phyloP scores from a whole-genome alignment of 2,329 filamentous ascomycete genomes.

The Aciculosporium take region DNA sequence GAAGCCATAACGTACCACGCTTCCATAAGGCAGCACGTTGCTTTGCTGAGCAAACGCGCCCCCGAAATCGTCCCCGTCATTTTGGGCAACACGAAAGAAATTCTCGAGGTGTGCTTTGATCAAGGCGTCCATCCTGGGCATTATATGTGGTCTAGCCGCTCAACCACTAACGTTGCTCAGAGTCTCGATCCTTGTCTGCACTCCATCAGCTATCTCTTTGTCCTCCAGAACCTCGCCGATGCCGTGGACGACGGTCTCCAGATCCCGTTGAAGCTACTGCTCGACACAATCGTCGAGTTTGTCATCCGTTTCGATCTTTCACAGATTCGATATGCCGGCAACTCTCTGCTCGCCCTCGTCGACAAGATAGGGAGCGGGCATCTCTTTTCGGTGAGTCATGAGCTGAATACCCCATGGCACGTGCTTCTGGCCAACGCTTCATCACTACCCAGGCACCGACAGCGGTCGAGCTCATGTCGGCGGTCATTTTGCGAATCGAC shows the following conservation, averaged over 20 bases:
- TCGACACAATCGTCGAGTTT: constrained; percentile 30
- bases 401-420: too few relatives aligned
- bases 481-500: constrained; percentile 51
- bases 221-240: constrained; percentile 28
- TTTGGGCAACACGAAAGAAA: constrained; percentile 18
- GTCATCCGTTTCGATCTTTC: constrained; percentile 33
- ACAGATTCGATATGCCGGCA: constrained; percentile 38
- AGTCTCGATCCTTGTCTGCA: constrained; percentile 32
- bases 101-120: constrained; percentile 26
- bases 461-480: constrained; percentile 30
- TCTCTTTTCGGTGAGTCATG: constrained; percentile 28
- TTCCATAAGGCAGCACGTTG: constrained; percentile 4
- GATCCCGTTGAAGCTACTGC: constrained; percentile 19
- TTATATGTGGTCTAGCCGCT: neutral
- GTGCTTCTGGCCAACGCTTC: neutral
- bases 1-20: constrained; percentile 2
- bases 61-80: constrained; percentile 13
- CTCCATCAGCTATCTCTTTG: constrained; percentile 35
- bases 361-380: constrained; percentile 23
- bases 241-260: constrained; percentile 13
- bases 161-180: constrained; percentile 16
- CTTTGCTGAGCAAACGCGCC: neutral
- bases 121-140: neutral
- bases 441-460: constrained; percentile 25
- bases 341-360: constrained; percentile 29